Evolutionary conservation across 2,329 filamentous ascomycete species (phyloP).

Genomic region (Raffaelea arxii): DNA sequence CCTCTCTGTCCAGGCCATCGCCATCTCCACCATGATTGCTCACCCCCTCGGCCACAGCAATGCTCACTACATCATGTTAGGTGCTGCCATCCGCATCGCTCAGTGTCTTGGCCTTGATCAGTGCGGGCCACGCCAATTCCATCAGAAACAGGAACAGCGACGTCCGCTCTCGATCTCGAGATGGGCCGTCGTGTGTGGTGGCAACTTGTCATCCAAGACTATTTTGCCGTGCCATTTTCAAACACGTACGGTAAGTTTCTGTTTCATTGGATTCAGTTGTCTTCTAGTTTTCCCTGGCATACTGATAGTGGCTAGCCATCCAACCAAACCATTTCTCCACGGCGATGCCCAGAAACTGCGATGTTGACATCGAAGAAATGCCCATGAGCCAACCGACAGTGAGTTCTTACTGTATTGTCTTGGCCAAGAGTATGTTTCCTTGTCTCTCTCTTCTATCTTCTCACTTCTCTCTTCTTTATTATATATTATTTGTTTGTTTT

Average conservation of each 20-base stretch:
- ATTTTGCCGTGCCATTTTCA: background rate
- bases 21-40: background rate
- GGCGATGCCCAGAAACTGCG: background rate
- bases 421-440: background rate
- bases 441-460: no score
- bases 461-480: no score
- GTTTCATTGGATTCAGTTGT: no score
- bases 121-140: no score
- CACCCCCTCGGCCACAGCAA: background rate
- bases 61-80: background rate
- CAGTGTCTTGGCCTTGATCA: no score
- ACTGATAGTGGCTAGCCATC: no score
- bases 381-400: background rate
- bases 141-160: no score
- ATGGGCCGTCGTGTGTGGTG: background rate
- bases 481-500: no score
- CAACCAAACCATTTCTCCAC: background rate
- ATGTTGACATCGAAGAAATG: background rate
- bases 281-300: no score
- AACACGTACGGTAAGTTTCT: background rate
- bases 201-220: background rate
- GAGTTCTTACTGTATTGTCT: background rate
- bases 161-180: no score
- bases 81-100: background rate
- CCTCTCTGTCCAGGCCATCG: background rate